These are phyloP conservation scores for Talaromyces wortmannii DNA, from an alignment of 495 filamentous ascomycete genomes.

Conservation along the genomic window DNA sequence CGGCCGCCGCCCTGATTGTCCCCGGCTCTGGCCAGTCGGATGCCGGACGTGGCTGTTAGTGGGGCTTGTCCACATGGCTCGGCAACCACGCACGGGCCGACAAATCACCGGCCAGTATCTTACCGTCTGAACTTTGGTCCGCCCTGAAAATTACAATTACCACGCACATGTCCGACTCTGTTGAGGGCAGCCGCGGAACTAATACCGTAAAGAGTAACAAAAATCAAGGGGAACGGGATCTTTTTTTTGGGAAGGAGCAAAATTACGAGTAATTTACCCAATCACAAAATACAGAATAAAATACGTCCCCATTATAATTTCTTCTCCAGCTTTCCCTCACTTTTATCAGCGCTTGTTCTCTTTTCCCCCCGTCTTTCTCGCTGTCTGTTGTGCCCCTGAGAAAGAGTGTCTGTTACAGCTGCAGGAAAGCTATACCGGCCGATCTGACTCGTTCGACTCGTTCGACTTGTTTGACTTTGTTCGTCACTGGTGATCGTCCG, in stretches of 20 bases:
- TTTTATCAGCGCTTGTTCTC: conserved; percentile 2
- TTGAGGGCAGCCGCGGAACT: no score
- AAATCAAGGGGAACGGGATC: no score
- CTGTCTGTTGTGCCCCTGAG: not conserved
- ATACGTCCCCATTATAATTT: no score
- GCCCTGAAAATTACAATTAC: not conserved
- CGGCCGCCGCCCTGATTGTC: no score
- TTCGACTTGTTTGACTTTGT: not conserved
- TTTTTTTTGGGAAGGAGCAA: no score
- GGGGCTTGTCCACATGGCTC: not conserved
- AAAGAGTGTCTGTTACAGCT: not conserved
- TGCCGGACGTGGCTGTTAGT: not conserved
- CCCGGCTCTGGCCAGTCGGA: not conserved
- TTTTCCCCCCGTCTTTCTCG: not conserved
- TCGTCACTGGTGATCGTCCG: not conserved
- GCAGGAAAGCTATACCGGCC: not conserved
- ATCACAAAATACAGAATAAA: no score
- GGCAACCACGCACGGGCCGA: not conserved
- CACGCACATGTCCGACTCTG: not conserved
- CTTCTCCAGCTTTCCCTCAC: conserved; percentile 2
- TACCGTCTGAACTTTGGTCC: not conserved
- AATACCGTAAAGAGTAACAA: no score
- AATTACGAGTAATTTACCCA: no score
- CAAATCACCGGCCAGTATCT: not conserved
- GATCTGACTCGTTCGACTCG: no score